Evolutionary conservation across 352 stramenopile genomes (phyloP).

Genomic region (Globisporangium spiculum): DNA sequence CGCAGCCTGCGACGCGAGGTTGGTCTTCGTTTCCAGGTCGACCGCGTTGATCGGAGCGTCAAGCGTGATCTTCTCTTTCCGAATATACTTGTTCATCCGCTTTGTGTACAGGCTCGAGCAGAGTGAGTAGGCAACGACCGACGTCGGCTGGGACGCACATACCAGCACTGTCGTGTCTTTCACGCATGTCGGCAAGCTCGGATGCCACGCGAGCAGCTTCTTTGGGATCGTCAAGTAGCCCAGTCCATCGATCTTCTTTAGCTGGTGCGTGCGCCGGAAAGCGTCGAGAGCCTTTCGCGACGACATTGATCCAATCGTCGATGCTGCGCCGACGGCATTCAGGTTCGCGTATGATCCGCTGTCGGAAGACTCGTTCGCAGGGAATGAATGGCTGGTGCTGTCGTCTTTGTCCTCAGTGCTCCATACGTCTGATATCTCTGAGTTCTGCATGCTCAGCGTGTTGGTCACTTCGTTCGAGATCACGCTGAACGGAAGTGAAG

Average conservation of each 20-base stretch:
- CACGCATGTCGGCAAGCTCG: slow-evolving; percentile 64
- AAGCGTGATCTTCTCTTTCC: slow-evolving; percentile 41
- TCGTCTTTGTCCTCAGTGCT: slow-evolving; percentile 68
- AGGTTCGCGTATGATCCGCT: slow-evolving; percentile 33
- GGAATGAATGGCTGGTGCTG: slow-evolving; percentile 62
- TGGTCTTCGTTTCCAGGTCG: slow-evolving; percentile 22
- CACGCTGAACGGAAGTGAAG: slow-evolving; percentile 35
- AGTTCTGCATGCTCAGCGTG: slow-evolving; percentile 39
- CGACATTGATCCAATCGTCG: slow-evolving; percentile 62
- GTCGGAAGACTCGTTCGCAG: slow-evolving; percentile 47
- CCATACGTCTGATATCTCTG: slow-evolving; percentile 55
- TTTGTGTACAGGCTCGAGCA: slow-evolving; percentile 82
- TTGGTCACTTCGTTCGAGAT: slow-evolving; percentile 80
- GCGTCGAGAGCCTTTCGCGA: slow-evolving; percentile 60
- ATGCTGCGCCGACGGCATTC: slow-evolving; percentile 33
- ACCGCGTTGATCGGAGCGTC: slow-evolving; percentile 34
- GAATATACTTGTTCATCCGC: slow-evolving; percentile 72
- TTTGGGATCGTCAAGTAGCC: slow-evolving; percentile 80
- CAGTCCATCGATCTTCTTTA: slow-evolving; percentile 53
- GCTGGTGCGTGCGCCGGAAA: slow-evolving; percentile 63
- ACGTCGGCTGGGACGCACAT: slow-evolving; percentile 78
- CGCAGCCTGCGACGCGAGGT: slow-evolving; percentile 13
- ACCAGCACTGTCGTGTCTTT: slow-evolving; percentile 77
- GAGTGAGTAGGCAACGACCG: slow-evolving; percentile 81
- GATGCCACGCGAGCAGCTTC: slow-evolving; percentile 77